Base-by-base conservation (phyloP, 1,284 basidiomycete species). In the Apiotrichum siamense region DNA sequence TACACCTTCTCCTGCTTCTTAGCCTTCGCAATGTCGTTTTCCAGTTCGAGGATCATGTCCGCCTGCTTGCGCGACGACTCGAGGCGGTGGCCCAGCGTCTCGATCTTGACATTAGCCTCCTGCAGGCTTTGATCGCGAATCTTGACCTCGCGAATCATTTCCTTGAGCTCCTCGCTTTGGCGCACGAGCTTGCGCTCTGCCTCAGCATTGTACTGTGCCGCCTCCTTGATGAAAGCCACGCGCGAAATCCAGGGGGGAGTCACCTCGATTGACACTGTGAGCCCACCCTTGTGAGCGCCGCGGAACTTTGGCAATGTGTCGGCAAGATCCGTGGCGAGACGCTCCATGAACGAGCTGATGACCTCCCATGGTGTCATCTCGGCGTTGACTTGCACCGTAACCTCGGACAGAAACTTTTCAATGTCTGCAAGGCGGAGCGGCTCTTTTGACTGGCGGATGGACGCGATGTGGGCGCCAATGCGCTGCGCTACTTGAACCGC, bases 401-500 rank as follows among this genome's bases (percentile, higher is more conserved):
- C 85, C 60, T 91, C 82, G 58, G 82, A 82, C 24, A 87, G 83
- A 62, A 86, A 83, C 17, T 77, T 76, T 25, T 91, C 74, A 13
- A 94, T 80, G 0, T 81, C 81, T 0, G 80, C 75, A 31, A 94
- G 75, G 55, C 86, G 81, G 76, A 97, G 86, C 0, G 87, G 71
- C 21, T 81, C 77, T 71, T 92, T 93, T 35, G 83, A 80, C 12
- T 79, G 76, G 39, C 88, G 83, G 9, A 87, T 81, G 46, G 89
- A 85, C 46, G 79, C 78, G 17, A 89, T 76, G 67, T 96, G 86
- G 1, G 83, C 83, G 73, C 86, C 85, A 41, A 91, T 83, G 63
- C 85, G 80, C 77, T 93, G 88, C 0, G 90, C 91, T 43, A 96
- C 80, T 87, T 90, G 86, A 52, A 93, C 86, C 62, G 88, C 87